These are phyloP conservation scores for Cercophora samala DNA, from an alignment of 495 filamentous ascomycete species.

Conservation along the genomic window DNA sequence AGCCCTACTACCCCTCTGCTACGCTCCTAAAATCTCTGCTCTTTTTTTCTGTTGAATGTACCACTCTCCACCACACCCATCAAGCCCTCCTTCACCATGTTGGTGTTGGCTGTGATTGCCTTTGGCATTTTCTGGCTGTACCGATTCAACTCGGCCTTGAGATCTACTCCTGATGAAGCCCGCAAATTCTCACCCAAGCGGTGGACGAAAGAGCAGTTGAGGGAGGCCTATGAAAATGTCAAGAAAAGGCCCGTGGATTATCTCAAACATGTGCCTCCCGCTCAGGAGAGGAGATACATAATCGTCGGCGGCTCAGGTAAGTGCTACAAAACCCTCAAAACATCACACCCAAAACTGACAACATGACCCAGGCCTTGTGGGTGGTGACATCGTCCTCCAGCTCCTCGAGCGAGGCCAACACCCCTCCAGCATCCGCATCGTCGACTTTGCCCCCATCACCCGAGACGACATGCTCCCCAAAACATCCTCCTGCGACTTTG, in stretches of 20 bases:
- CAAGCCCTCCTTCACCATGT: neutral
- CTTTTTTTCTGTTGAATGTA: neutral
- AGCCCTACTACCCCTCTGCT: neutral
- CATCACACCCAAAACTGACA: neutral
- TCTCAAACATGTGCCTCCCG: conserved; percentile 49
- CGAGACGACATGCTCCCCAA: conserved; percentile 37
- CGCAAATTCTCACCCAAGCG: conserved; percentile 43
- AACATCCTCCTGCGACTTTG: conserved; percentile 43
- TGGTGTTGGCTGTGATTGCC: conserved; percentile 16
- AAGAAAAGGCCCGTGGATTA: conserved; percentile 47
- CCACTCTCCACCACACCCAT: neutral
- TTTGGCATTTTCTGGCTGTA: conserved; percentile 45
- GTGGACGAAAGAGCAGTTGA: conserved; percentile 52
- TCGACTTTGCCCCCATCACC: conserved; percentile 49
- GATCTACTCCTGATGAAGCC: conserved; percentile 46
- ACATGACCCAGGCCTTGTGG: conserved; percentile 48
- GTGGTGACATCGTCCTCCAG: conserved; percentile 53
- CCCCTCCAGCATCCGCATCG: conserved; percentile 51
- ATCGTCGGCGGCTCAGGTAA: conserved; percentile 56
- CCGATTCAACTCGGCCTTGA: conserved; percentile 52
- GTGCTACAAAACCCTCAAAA: conserved; percentile 6
- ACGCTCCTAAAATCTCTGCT: neutral
- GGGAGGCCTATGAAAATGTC: conserved; percentile 46
- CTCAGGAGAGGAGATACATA: conserved; percentile 53
- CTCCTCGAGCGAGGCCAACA: conserved; percentile 54